phyloP scores from a whole-genome alignment of 192 early-diverging fungal genomes.

The Funneliformis geosporum region DNA sequence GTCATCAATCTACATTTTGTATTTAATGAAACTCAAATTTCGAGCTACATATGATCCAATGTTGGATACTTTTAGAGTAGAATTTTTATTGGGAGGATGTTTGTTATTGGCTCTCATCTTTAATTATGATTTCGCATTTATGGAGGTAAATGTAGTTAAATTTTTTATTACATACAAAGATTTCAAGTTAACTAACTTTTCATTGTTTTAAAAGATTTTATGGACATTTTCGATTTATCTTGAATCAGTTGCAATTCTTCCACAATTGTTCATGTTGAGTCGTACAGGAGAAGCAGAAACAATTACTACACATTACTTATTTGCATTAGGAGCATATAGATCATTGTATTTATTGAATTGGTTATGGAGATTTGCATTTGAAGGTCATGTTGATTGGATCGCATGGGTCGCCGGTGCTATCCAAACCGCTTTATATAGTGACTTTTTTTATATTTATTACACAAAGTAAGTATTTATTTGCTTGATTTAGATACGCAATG shows the following conservation, averaged over 20 bases:
- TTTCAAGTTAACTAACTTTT: background rate
- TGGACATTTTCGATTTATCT: conserved; percentile 98
- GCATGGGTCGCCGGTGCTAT: conserved; percentile 88
- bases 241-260: conserved; percentile 95
- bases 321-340: conserved; percentile 84
- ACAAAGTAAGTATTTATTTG: conserved; percentile 54
- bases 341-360: conserved; percentile 73
- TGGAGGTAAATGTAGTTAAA: conserved; percentile 60
- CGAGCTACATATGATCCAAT: conserved; percentile 91
- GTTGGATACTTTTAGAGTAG: conserved; percentile 88
- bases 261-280: conserved; percentile 96
- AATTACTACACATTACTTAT: conserved; percentile 99
- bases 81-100: conserved; percentile 77
- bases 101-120: conserved; percentile 73
- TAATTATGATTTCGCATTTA: conserved; percentile 68
- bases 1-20: conserved; percentile 84
- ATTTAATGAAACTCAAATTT: conserved; percentile 82
- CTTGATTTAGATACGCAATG: background rate
- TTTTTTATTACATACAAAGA: background rate
- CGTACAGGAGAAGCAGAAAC: conserved; percentile 98
- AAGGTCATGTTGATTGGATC: conserved; percentile 79
- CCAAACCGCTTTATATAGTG: conserved; percentile 93
- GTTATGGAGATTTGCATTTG: conserved; percentile 86
- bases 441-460: conserved; percentile 98
- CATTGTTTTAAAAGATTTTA: conserved; percentile 62